Evolutionary conservation across 768 basidiomycete species (phyloP), one percentile per base, ranked within the genome.

Genomic region (Boletus barrowsii): DNA sequence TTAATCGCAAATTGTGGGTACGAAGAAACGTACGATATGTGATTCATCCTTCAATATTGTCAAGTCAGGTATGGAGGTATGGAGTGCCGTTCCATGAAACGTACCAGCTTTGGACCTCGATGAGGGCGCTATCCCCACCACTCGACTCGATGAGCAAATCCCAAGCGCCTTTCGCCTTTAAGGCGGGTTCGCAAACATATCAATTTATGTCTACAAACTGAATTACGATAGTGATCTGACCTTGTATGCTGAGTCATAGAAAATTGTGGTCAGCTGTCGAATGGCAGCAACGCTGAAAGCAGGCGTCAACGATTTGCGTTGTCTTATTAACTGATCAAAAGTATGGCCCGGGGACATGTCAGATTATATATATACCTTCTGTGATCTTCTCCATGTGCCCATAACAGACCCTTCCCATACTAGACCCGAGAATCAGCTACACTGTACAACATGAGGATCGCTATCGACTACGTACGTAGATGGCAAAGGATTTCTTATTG

Each of bases 331-430:
- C 10, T 57, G 15, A 20, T 36, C 26, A 47, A 44, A 29, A 11
- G 3, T 39, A 14, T 10, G 5, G 2, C 13, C 14, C 22, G 0
- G 11, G 10, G 22, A 39, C n/a, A 3, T 3, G 1, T 17, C 37
- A 13, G 13, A 14, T 4, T 10, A 29, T 36, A 17, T 11, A 43
- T 24, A 17, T 44, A 77, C 79, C 79, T 70, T 42, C 64, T 71
- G 47, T 82, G 81, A 55, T 69, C 70, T 17, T 81, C 79, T 9
- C 76, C 74, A 37, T 76, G 67, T 1, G 64, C 47, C 64, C 54
- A 60, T 7, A 64, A 4, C 4, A 77, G 39, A 4, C 73, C 73
- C 17, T 60, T 66, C 0, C 76, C 73, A 11, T 42, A 17, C 55
- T 63, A 0, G 6, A 17, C 15, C 1, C 22, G 18, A 14, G 15